Base-by-base conservation (phyloP, 179 eudicot species). In the Nepenthes alata region DNA sequence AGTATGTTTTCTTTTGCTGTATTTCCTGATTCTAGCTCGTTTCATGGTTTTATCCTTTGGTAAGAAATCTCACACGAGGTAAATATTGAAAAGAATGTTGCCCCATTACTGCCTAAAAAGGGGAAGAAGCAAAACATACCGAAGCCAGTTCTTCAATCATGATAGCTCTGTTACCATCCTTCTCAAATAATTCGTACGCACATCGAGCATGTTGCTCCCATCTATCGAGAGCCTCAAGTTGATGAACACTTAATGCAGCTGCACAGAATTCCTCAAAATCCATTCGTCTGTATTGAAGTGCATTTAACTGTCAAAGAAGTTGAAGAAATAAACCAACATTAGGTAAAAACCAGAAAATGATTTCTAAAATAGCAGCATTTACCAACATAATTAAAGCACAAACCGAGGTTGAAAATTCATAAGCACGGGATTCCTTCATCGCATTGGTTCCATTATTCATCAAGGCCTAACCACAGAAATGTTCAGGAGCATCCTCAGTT, bases 101-200 rank as follows among this genome's bases (percentile, higher is more conserved):
- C 13, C 36, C 57, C 57, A n/a, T 9, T 16, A 55, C 6, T 55
- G 1, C 55, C 55, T 5, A 4, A 9, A 9, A 13, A 52, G 16
- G 6, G 34, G n/a, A 39, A 59, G 37, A 65, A 35, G 37, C 48
- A 57, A 49, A 64, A 63, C 83, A 72, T 84, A 91, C 98, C 11
- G 98, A 91, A 53, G 98, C 96, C 55, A 91, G 82, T 64, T 91
- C 98, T 73, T 91, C 95, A 35, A 91, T 91, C 96, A 89, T 88
- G 37, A 91, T 91, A 61, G 98, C 83, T 60, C 95, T 72, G 74
- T 91, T 86, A 58, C 95, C 98, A 70, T 91, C 93, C 74, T 89
- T 89, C 64, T 91, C 98, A 72, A 91, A 91, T 45, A 89, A 68
- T 50, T 90, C 93, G 62, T 90, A 87, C 47, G 89, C 97, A 71